Percentiles rank a stretch among this genome's conserved stretches.
Evolutionary conservation across 441 rosid genomes (phyloP).

Genomic region (Corymbia citriodora): DNA sequence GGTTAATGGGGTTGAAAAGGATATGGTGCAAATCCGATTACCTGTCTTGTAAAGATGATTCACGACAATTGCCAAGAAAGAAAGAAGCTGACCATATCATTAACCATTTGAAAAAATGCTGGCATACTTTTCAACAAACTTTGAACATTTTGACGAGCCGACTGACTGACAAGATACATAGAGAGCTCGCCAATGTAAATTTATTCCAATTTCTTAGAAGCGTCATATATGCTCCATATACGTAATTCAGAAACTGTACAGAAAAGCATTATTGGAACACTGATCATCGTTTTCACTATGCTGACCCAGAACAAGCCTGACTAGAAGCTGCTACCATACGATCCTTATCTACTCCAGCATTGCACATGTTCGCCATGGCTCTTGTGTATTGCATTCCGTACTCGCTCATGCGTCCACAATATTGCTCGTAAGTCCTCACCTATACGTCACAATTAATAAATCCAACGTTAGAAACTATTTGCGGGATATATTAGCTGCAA

Average conservation of each 20-base stretch:
- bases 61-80: not conserved
- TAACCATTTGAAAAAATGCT: not conserved
- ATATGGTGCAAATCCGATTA: not conserved
- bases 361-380: conserved; percentile 4
- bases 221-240: not conserved
- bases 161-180: not conserved
- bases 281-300: not conserved
- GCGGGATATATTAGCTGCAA: not conserved
- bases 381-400: conserved; percentile 3
- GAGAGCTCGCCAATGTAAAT: not conserved
- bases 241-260: not conserved
- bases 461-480: not conserved
- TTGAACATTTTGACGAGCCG: not conserved
- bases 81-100: not conserved
- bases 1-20: not conserved
- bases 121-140: not conserved
- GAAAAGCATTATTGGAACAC: not conserved
- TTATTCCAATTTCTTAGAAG: not conserved
- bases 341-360: not conserved
- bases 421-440: conserved; percentile 5
- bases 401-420: not conserved
- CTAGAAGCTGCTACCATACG: not conserved
- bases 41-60: not conserved
- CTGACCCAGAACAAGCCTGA: not conserved
- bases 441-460: not conserved